phyloP scores from a whole-genome alignment of 2,329 filamentous ascomycete species.

The Sporothrix globosa region DNA sequence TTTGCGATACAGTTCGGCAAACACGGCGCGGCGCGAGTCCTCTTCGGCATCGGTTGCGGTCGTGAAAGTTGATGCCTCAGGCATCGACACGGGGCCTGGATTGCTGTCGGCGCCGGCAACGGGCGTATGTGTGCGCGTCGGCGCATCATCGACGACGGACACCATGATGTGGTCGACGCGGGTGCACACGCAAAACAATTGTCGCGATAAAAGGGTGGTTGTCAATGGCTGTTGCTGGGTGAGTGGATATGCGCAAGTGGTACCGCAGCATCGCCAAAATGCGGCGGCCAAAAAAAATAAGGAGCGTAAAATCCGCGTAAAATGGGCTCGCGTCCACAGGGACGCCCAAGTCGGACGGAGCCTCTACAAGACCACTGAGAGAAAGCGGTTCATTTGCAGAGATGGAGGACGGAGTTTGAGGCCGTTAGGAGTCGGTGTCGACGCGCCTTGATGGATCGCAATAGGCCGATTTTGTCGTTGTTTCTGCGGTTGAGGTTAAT shows the following conservation, averaged over 20 bases:
- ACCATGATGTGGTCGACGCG: conserved; percentile 53
- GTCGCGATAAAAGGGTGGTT: conserved; percentile 38
- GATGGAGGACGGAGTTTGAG: conserved; percentile 53
- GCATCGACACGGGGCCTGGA: conserved; percentile 54
- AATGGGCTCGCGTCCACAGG: conserved; percentile 56
- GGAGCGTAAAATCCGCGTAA: conserved; percentile 36
- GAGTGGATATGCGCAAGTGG: conserved; percentile 26
- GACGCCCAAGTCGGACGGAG: conserved; percentile 51
- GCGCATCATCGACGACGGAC: conserved; percentile 64
- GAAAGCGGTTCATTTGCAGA: conserved; percentile 56
- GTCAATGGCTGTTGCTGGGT: conserved; percentile 53
- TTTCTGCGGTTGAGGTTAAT: conserved; percentile 37
- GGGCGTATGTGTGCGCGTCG: conserved; percentile 55
- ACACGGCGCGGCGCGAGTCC: conserved; percentile 71
- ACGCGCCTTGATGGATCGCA: conserved; percentile 57
- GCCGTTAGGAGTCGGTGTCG: conserved; percentile 49
- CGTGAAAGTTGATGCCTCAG: conserved; percentile 57
- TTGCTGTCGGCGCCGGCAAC: conserved; percentile 49
- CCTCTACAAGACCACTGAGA: conserved; percentile 55
- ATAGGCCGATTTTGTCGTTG: conserved; percentile 49
- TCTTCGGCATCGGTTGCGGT: conserved; percentile 59
- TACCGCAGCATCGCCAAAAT: conserved; percentile 35
- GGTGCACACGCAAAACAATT: not conserved
- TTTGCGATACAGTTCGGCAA: conserved; percentile 75
- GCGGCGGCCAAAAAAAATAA: conserved; percentile 27